A percentile compares a stretch with the other conserved stretches of the same genome.
Evolutionary conservation across 371 early-diverging fungal genomes (phyloP).

Genomic region (Apophysomyces sp.): DNA sequence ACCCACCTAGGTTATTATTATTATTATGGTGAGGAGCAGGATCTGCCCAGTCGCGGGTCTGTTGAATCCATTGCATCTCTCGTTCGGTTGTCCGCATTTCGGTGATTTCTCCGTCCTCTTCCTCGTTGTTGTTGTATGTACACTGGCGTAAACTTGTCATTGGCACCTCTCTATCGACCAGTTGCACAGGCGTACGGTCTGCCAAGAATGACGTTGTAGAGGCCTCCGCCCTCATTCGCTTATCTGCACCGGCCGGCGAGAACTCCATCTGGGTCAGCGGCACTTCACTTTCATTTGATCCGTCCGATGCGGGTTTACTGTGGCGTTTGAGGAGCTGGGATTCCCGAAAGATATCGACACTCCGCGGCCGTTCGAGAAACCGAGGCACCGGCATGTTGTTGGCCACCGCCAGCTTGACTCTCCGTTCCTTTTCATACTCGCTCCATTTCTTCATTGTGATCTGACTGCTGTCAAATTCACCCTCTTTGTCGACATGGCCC

Average conservation of each 20-base stretch:
- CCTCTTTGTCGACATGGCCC: slow-evolving; percentile 58
- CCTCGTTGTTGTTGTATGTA: not conserved
- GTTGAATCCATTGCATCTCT: not conserved
- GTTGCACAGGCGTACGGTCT: not conserved
- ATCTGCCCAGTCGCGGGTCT: too few relatives aligned
- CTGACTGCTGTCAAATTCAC: slow-evolving; percentile 62
- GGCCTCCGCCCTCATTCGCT: not conserved
- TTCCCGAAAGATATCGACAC: slow-evolving; percentile 20
- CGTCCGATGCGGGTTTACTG: slow-evolving; percentile 15
- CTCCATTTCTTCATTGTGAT: slow-evolving; percentile 72
- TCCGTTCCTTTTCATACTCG: slow-evolving; percentile 57
- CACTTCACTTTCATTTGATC: slow-evolving; percentile 39
- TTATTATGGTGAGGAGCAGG: too few relatives aligned
- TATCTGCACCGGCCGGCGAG: slow-evolving; percentile 2
- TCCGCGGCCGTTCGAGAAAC: slow-evolving; percentile 17
- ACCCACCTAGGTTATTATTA: too few relatives aligned
- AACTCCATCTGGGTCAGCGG: slow-evolving; percentile 22
- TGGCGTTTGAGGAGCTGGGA: not conserved
- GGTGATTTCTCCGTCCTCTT: not conserved
- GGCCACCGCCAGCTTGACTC: slow-evolving; percentile 14
- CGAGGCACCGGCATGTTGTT: slow-evolving; percentile 21
- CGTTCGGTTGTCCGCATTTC: not conserved
- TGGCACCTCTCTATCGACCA: not conserved
- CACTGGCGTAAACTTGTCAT: not conserved
- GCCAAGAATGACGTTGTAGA: not conserved